Base-by-base conservation (phyloP, 2,329 filamentous ascomycete species). In the Madurella fahalii region DNA sequence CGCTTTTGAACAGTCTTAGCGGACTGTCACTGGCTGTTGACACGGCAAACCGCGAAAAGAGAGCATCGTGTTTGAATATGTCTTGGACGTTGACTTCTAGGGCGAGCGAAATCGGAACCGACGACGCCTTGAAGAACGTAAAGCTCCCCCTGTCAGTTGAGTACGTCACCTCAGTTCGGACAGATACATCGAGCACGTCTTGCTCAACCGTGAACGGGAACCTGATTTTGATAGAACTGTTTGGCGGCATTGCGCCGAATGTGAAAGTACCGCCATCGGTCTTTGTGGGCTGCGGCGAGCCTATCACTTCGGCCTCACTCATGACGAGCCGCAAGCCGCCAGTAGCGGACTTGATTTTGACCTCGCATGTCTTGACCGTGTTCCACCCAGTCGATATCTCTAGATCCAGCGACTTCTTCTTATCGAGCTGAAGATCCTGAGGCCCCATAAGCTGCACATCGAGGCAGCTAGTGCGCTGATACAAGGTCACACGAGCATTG, bases 51-150 rank as follows among this genome's bases (percentile, higher is more conserved):
- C 87, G 86, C 0, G 92, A 96, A 66, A 94, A 94, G 0, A 97
- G 77, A 0, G 83, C 79, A 8, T 84, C 75, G 59, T 90, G 84
- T 67, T 96, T 95, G 76, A 97, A 97, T 30, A 95, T 83, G 63
- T 99, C 94, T 65, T 97, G 92, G 5, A 99, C 94, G 61, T 97
- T 97, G 58, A 99, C 94, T 2, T 93, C 92, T 3, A 99, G 78
- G 0, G 90, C 89, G 4, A 99, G 76, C 1, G 87, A 81, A 1
- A 94, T 86, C 2, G 85, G 80, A 17, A 95, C 77, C 3, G 78
- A 81, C 17, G 82, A 80, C 8, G 79, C 77, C 15, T 80, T 81
- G 15, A 83, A 79, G 66, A 86, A 87, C 51, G 78, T 76, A 60
- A 90, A 89, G 8, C 74, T 76, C 2, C 85, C 87, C 2, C 81